A percentile compares a stretch with the other conserved stretches of the same genome.
Evolutionary conservation across 129 eudicot genomes (phyloP).

Genomic region (Lactuca sativa): DNA sequence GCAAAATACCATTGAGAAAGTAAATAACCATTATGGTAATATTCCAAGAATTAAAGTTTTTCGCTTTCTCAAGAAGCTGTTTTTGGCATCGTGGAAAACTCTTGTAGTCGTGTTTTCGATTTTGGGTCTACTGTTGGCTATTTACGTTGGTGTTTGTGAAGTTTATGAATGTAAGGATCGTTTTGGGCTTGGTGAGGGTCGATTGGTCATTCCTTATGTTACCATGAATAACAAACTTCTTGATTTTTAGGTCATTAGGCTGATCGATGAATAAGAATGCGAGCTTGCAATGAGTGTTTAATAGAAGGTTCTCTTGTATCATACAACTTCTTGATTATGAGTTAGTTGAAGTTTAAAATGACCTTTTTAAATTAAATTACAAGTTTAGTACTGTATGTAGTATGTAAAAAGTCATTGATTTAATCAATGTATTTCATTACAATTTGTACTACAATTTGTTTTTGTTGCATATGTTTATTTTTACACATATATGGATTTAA

Average conservation of each 20-base stretch:
- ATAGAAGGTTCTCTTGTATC: no score
- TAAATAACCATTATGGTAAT: constrained; percentile 15
- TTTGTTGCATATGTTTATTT: no score
- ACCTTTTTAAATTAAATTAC: no score
- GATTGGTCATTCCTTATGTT: background rate
- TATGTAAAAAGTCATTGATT: no score
- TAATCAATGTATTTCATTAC: no score
- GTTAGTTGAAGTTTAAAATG: no score
- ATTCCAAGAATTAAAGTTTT: constrained; percentile 27
- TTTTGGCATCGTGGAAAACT: constrained; percentile 26
- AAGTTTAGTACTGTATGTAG: no score
- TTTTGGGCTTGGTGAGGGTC: constrained; percentile 4
- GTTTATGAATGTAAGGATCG: constrained; percentile 29
- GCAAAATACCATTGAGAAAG: constrained; percentile 10
- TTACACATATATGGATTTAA: no score
- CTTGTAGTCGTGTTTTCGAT: background rate
- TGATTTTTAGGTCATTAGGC: constrained; percentile 14
- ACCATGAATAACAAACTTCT: background rate
- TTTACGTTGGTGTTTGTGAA: constrained; percentile 20
- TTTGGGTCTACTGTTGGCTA: constrained; percentile 12
- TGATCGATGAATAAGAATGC: background rate
- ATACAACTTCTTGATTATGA: no score
- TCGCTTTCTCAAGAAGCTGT: constrained; percentile 16
- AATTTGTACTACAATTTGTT: no score
- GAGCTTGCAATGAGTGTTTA: background rate